Base-by-base conservation (phyloP, 768 basidiomycete species). In the Mycena galericulata region DNA sequence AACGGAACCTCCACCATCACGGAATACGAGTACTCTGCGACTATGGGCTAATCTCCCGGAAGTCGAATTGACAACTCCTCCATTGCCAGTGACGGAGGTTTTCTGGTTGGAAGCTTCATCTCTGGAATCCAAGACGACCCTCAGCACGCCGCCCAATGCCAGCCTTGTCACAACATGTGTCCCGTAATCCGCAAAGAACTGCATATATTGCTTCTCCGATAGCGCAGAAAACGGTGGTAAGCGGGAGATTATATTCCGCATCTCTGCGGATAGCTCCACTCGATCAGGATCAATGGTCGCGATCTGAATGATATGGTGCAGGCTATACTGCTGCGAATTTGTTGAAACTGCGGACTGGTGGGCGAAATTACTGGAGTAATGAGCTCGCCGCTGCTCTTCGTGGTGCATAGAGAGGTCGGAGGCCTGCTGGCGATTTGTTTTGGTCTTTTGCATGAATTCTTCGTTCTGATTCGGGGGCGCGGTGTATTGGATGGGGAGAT, bases 361-460 rank as follows among this genome's bases (percentile, higher is more conserved):
- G 15, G 55, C 55, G 22, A 22, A 56, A 34, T 40, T 20, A 27
- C 38, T 56, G 27, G 55, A 56, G 27, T 56, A 41, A 18, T 56
- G 34, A 26, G 36, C 47, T 36, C 26, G 34, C 34, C 6, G 34
- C 30, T 20, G 32, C n/a, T 20, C 20, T 30, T 53, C 22, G 20
- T 8, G 32, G 8, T 34, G 32, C 51, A 18, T 34, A 2, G 20
- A 8, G 29, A 53, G 18, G 17, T 30, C 32, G 29, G 51, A 34
- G 32, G 32, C 20, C 32, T 47, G 46, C 22, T 46, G 41, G 46
- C 45, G 58, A 34, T 47, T 18, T 30, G 58, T 36, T 22, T 17
- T 38, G 15, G 24, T n/a, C 58, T 36, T 47, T 49, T 60, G 12
- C 58, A 47, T 45, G 17, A 60, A 60, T 60, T 60, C 58, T 32